A percentile compares a stretch with the other conserved stretches of the same genome.
Conservation (phyloP, 257 asterid species). For the Linaria vulgaris region DNA sequence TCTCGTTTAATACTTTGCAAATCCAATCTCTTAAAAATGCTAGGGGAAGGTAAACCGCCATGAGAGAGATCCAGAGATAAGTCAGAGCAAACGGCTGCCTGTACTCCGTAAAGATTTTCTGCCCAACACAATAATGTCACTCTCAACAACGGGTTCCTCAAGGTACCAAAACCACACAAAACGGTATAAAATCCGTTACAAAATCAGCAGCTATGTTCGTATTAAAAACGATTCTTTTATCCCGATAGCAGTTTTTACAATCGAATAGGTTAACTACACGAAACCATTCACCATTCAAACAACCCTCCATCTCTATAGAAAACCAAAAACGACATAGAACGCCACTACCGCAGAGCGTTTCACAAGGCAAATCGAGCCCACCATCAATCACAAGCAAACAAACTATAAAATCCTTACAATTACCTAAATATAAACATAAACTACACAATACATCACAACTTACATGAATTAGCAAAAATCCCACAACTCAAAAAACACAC, state of each 20-base stretch:
- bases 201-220: neutral
- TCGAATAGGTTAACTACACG: neutral
- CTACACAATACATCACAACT: too few species aligned
- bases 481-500: neutral
- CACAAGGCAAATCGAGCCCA: too few species aligned
- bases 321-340: too few species aligned
- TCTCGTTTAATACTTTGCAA: slow-evolving; percentile 30
- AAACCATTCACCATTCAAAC: neutral
- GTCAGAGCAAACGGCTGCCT: slow-evolving; percentile 81
- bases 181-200: neutral
- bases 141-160: neutral
- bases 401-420: neutral
- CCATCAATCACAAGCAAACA: too few species aligned
- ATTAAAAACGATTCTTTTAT: neutral
- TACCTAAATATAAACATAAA: too few species aligned
- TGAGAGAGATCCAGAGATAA: slow-evolving; percentile 70
- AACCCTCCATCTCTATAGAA: too few species aligned
- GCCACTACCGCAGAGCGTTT: too few species aligned
- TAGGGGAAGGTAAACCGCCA: slow-evolving; percentile 73
- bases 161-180: neutral
- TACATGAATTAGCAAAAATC: too few species aligned
- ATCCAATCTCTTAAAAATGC: slow-evolving; percentile 63
- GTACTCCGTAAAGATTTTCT: slow-evolving; percentile 69
- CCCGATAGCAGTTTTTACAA: neutral
- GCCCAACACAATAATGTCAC: slow-evolving; percentile 30